phyloP scores from a whole-genome alignment of 1,139 yeast genomes.

The Taiozyma sp. region DNA sequence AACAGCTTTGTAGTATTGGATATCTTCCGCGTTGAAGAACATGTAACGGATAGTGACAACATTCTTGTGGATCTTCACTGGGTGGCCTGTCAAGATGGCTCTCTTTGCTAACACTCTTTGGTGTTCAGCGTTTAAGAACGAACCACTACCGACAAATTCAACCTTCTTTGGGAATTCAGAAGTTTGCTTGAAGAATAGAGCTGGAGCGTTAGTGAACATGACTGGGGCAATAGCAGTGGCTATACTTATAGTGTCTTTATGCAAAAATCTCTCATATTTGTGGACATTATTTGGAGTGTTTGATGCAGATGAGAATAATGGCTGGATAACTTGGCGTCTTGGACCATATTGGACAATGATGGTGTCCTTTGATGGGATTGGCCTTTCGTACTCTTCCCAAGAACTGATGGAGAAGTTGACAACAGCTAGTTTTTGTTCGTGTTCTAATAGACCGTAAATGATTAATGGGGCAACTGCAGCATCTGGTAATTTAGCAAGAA shows the following conservation, averaged over 20 bases:
- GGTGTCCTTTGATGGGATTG: conserved; percentile 75
- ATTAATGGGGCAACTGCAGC: conserved; percentile 46
- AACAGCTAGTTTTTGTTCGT: conserved; percentile 83
- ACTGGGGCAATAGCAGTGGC: conserved; percentile 94
- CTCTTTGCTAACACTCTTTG: conserved; percentile 84
- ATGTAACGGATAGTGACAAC: conserved; percentile 92
- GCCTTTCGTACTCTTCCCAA: conserved; percentile 84
- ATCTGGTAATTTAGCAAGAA: conserved; percentile 37
- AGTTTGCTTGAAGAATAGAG: conserved; percentile 55
- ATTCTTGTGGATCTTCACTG: conserved; percentile 89
- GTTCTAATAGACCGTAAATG: conserved; percentile 68
- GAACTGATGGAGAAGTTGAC: conserved; percentile 77
- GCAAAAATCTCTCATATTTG: conserved; percentile 79
- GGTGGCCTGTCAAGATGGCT: conserved; percentile 87
- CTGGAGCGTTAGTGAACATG: conserved; percentile 75
- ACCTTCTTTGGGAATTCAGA: conserved; percentile 38
- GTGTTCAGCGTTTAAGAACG: conserved; percentile 82
- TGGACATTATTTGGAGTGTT: conserved; percentile 81
- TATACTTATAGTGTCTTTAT: conserved; percentile 65
- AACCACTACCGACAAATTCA: conserved; percentile 83
- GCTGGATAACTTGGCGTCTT: conserved; percentile 80
- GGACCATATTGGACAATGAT: conserved; percentile 90
- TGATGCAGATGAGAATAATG: conserved; percentile 76
- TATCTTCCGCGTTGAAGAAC: conserved; percentile 93
- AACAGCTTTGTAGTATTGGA: conserved; percentile 83